These are phyloP conservation scores for Fusarium abutilonis DNA, from an alignment of 2,329 filamentous ascomycete species.

Conservation along the genomic window DNA sequence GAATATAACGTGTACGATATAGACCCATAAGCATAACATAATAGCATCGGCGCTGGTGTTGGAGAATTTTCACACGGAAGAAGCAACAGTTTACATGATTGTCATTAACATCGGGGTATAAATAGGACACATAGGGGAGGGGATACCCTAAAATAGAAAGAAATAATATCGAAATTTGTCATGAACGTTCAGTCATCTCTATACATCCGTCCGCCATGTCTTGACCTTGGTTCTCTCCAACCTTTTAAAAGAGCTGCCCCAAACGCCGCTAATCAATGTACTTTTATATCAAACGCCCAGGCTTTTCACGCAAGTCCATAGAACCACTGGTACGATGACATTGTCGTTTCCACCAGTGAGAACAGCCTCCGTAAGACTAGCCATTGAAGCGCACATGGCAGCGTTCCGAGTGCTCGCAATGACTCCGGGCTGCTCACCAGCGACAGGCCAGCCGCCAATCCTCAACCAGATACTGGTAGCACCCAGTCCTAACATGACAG, in stretches of 20 bases:
- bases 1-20: constrained; percentile 11
- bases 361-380: constrained; percentile 93
- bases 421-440: constrained; percentile 52
- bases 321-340: constrained; percentile 90
- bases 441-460: constrained; percentile 77
- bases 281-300: constrained; percentile 62
- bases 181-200: constrained; percentile 41
- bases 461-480: constrained; percentile 78
- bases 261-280: constrained; percentile 32
- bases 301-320: constrained; percentile 92
- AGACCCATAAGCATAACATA: constrained; percentile 12
- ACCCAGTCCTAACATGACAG: constrained; percentile 79
- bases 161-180: constrained; percentile 22
- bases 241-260: background rate
- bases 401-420: constrained; percentile 68
- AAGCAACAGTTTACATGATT: constrained; percentile 10
- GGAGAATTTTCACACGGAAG: background rate
- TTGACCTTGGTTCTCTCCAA: constrained; percentile 21
- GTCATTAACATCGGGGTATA: constrained; percentile 30
- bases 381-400: constrained; percentile 76
- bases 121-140: constrained; percentile 14
- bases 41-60: constrained; percentile 23
- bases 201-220: constrained; percentile 16
- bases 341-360: constrained; percentile 98
- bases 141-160: background rate